Percentiles rank a stretch among this genome's conserved stretches.
Conservation (phyloP, 164 flowering plant genomes). For the Euptelea pleiosperma region DNA sequence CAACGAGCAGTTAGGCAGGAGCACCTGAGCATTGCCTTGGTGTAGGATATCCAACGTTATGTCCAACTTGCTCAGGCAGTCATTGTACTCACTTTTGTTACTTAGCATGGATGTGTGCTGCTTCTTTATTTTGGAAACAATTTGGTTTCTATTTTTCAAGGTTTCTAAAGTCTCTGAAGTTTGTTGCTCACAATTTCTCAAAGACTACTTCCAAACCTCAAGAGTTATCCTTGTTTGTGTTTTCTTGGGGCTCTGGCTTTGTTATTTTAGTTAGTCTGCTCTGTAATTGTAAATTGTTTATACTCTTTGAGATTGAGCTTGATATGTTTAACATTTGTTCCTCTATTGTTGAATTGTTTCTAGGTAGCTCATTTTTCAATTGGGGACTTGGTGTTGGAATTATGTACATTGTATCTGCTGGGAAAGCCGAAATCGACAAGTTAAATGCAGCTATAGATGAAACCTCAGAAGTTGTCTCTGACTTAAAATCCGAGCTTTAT, state of each 20-base stretch:
- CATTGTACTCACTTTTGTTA: neutral
- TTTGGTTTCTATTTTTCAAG: too few species aligned
- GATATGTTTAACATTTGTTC: neutral
- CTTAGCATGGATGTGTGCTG: neutral
- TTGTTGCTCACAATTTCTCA: neutral
- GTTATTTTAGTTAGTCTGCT: neutral
- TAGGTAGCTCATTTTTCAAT: conserved; percentile 45
- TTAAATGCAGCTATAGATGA: conserved; percentile 52
- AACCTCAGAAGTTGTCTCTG: conserved; percentile 50
- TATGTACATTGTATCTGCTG: conserved; percentile 73
- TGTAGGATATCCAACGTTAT: neutral
- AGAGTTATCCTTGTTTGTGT: neutral
- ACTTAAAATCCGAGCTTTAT: conserved; percentile 44
- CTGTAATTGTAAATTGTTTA: neutral
- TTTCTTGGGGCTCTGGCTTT: neutral
- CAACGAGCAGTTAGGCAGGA: neutral
- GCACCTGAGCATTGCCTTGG: neutral
- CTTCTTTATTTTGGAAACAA: too few species aligned
- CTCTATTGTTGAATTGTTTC: conserved; percentile 4
- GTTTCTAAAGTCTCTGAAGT: too few species aligned
- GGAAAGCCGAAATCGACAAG: conserved; percentile 58
- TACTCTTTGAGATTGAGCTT: conserved; percentile 6
- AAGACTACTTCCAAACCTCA: neutral
- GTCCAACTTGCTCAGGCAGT: neutral
- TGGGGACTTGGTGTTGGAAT: conserved; percentile 70